Evolutionary conservation across 768 basidiomycete genomes (phyloP).

Genomic region (Amanita subjunquillea): DNA sequence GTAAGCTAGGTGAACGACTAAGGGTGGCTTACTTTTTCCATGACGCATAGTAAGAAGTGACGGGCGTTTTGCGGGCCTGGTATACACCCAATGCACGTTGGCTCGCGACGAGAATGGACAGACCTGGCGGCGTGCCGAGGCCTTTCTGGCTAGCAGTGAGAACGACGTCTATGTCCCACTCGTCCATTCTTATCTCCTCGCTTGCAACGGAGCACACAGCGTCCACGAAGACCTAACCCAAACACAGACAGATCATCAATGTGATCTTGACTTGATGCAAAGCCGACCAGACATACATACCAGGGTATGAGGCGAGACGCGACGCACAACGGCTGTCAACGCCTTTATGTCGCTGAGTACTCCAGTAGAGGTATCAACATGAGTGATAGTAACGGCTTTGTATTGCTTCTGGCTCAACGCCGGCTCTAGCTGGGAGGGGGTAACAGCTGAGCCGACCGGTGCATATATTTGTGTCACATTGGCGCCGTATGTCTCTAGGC

Average conservation of each 20-base stretch:
- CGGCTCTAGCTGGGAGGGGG: slow-evolving; percentile 44
- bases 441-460: slow-evolving; percentile 69
- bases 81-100: slow-evolving; percentile 68
- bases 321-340: slow-evolving; percentile 61
- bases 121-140: slow-evolving; percentile 85
- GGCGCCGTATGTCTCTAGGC: slow-evolving; percentile 82
- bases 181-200: slow-evolving; percentile 92
- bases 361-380: slow-evolving; percentile 88
- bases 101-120: slow-evolving; percentile 79
- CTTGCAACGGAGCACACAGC: slow-evolving; percentile 96
- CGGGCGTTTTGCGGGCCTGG: slow-evolving; percentile 50
- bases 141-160: slow-evolving; percentile 87
- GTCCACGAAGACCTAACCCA: slow-evolving; percentile 61
- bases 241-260: background rate
- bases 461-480: slow-evolving; percentile 79
- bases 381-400: slow-evolving; percentile 88
- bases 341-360: slow-evolving; percentile 80
- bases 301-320: slow-evolving; percentile 78
- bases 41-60: slow-evolving; percentile 75
- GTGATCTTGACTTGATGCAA: background rate
- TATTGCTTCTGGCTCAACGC: slow-evolving; percentile 74
- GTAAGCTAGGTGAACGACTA: background rate
- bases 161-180: slow-evolving; percentile 88
- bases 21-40: slow-evolving; percentile 64
- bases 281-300: slow-evolving; percentile 25